Evolutionary conservation across 2,329 filamentous ascomycete genomes (phyloP).

Genomic region (Periconia sp.): DNA sequence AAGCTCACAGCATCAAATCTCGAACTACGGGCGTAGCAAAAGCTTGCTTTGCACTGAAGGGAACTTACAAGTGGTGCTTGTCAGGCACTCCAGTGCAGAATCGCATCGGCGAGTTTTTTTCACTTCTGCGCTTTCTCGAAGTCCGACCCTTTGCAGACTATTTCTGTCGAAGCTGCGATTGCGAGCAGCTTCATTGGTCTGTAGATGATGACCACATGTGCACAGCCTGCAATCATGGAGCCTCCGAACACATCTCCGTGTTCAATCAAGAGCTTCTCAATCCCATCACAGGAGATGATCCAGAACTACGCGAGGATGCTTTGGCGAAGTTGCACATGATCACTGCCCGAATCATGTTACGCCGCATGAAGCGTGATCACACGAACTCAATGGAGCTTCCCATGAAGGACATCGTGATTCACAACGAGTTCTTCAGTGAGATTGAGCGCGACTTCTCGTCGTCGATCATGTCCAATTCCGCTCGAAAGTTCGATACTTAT

Average conservation of each 20-base stretch:
- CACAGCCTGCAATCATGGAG: slow-evolving; percentile 66
- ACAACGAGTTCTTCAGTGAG: slow-evolving; percentile 95
- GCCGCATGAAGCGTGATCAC: slow-evolving; percentile 90
- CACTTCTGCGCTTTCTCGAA: slow-evolving; percentile 86
- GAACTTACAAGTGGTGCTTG: slow-evolving; percentile 91
- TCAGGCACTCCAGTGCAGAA: slow-evolving; percentile 96
- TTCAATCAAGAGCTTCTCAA: slow-evolving; percentile 96
- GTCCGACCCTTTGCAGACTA: slow-evolving; percentile 89
- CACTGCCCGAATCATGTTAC: slow-evolving; percentile 92
- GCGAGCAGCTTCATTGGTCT: slow-evolving; percentile 80
- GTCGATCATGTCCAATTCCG: slow-evolving; percentile 91
- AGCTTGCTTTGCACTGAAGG: slow-evolving; percentile 88
- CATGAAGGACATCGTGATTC: slow-evolving; percentile 87
- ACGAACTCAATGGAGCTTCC: slow-evolving; percentile 95
- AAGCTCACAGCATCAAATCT: slow-evolving; percentile 92
- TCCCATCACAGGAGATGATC: slow-evolving; percentile 59
- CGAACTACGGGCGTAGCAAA: slow-evolving; percentile 89
- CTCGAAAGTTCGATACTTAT: slow-evolving; percentile 91
- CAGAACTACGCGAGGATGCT: slow-evolving; percentile 64
- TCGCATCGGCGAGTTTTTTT: slow-evolving; percentile 96
- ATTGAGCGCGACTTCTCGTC: slow-evolving; percentile 93
- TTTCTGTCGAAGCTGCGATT: slow-evolving; percentile 85
- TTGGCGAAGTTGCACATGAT: slow-evolving; percentile 83
- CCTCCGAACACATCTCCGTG: slow-evolving; percentile 71
- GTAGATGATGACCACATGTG: slow-evolving; percentile 74